Percentiles rank a stretch among this genome's conserved stretches.
Conservation (phyloP, 2,329 filamentous ascomycete genomes). For the Mollisiaceae sp. region DNA sequence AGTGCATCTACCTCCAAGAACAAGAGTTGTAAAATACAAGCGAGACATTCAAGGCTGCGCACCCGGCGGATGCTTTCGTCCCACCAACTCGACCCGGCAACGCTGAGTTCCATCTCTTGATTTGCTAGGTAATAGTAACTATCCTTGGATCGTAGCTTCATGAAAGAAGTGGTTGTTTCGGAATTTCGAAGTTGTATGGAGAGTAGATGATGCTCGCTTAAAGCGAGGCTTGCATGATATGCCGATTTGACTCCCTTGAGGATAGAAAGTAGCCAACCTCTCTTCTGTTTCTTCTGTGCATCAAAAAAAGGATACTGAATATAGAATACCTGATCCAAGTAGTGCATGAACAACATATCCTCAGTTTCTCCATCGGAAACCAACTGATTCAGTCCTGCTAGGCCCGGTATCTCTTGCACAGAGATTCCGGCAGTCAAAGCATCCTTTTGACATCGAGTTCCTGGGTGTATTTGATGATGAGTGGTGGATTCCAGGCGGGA, state of each 20-base stretch:
- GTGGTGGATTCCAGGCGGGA: no score
- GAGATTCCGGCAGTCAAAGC: no score
- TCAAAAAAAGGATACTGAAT: neutral
- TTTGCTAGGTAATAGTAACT: neutral
- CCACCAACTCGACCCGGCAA: neutral
- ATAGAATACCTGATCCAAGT: conserved; percentile 4
- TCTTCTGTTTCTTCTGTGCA: neutral
- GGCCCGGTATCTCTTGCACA: no score
- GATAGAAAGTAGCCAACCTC: neutral
- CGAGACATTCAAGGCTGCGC: neutral
- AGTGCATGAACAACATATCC: conserved; percentile 5
- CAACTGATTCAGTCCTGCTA: no score
- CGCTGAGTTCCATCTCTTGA: neutral
- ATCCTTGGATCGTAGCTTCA: neutral
- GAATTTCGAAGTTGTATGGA: neutral
- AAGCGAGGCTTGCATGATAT: neutral
- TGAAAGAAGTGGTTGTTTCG: neutral
- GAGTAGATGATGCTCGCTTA: neutral
- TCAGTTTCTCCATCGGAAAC: no score
- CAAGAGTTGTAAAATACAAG: neutral
- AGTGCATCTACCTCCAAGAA: neutral
- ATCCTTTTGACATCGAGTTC: no score
- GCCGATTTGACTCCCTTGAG: neutral
- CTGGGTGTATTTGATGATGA: no score
- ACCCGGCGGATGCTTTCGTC: neutral